Conservation (phyloP, 306 rosid species). For the Fragaria nilgerrensis region DNA sequence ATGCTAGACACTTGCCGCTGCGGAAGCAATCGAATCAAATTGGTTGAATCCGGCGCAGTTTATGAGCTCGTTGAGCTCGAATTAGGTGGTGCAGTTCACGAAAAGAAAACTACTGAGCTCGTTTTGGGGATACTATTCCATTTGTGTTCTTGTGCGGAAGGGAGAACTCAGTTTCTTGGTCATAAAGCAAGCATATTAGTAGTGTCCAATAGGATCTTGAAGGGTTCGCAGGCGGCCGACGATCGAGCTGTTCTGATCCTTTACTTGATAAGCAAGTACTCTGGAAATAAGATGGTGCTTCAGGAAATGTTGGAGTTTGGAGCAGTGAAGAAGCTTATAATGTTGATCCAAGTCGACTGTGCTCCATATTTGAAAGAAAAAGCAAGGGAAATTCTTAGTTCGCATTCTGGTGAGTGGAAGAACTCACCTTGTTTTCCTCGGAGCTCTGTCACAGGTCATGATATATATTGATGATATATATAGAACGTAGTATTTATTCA, state of each 20-base stretch:
- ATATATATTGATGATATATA: neutral
- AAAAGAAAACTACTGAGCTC: constrained; percentile 46
- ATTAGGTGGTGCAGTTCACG: constrained; percentile 15
- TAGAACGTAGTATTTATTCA: neutral
- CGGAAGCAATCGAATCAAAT: constrained; percentile 40
- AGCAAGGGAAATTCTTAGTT: constrained; percentile 43
- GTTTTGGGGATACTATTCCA: constrained; percentile 41
- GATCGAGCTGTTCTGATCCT: constrained; percentile 53
- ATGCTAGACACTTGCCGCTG: constrained; percentile 29
- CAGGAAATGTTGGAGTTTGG: constrained; percentile 66
- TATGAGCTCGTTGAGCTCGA: constrained; percentile 54
- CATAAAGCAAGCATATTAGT: constrained; percentile 50
- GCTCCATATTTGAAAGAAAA: constrained; percentile 45
- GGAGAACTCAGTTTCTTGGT: constrained; percentile 53
- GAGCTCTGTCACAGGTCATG: neutral
- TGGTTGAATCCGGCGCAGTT: constrained; percentile 45
- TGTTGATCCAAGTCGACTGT: constrained; percentile 47
- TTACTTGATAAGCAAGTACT: constrained; percentile 37
- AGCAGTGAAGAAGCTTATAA: constrained; percentile 51
- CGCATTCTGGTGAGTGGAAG: constrained; percentile 54
- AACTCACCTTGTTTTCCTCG: constrained; percentile 41
- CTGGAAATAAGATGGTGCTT: constrained; percentile 41
- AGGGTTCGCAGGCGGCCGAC: constrained; percentile 45
- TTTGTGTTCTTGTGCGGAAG: constrained; percentile 59
- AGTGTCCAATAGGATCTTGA: constrained; percentile 44